phyloP scores from a whole-genome alignment of 2,329 filamentous ascomycete species.

The Exophiala aquamarina region DNA sequence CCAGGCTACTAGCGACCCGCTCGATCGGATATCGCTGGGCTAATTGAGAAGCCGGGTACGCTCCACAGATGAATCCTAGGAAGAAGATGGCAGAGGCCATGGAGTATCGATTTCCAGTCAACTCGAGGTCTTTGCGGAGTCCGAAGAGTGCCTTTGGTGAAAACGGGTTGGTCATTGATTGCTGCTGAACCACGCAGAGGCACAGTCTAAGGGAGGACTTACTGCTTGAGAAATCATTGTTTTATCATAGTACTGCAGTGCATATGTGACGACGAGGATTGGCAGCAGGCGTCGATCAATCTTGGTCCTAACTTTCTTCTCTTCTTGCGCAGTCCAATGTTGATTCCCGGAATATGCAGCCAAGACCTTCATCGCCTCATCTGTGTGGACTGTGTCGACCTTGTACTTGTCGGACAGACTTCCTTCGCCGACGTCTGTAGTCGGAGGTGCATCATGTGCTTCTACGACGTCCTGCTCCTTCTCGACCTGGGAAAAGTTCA shows the following conservation, averaged over 20 bases:
- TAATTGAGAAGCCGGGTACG: conserved; percentile 71
- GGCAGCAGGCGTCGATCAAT: conserved; percentile 50
- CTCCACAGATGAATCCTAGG: conserved; percentile 72
- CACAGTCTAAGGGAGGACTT: not conserved
- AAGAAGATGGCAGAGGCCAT: conserved; percentile 50
- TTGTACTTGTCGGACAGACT: not conserved
- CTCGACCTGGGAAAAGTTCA: no score
- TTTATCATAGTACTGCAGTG: conserved; percentile 56
- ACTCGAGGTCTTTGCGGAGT: conserved; percentile 40
- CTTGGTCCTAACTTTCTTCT: conserved; percentile 35
- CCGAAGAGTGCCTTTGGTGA: conserved; percentile 41
- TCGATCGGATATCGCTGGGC: conserved; percentile 66
- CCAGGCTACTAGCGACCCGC: conserved; percentile 60
- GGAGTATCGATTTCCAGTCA: conserved; percentile 44
- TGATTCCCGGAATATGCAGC: conserved; percentile 43
- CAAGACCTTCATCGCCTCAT: conserved; percentile 44
- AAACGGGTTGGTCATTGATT: no score
- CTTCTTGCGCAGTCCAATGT: conserved; percentile 48
- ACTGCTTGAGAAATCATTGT: conserved; percentile 56
- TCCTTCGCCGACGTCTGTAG: no score
- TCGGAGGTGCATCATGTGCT: no score
- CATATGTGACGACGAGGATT: conserved; percentile 52
- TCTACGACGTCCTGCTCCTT: no score
- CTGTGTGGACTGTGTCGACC: conserved; percentile 38
- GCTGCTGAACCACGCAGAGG: not conserved